Evolutionary conservation across 164 flowering plant species (phyloP).

Genomic region (Magnolia kwangsiensis): DNA sequence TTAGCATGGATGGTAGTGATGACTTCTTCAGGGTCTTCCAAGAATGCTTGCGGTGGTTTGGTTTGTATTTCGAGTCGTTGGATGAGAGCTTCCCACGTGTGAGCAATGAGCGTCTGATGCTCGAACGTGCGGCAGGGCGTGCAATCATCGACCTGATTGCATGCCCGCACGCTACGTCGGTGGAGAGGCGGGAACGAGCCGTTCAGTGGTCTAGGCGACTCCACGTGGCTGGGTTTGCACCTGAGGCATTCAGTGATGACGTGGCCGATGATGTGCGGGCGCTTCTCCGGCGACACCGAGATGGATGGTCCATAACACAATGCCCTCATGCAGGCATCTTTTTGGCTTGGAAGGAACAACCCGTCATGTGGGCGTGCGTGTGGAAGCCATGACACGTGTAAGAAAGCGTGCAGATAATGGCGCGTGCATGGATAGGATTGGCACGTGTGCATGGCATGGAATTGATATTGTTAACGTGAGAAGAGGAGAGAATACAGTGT

Average conservation of each 20-base stretch:
- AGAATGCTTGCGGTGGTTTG: constrained; percentile 70
- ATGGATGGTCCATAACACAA: constrained; percentile 78
- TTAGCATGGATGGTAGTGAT: constrained; percentile 56
- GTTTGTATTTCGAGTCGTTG: constrained; percentile 75
- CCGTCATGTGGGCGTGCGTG: constrained; percentile 91
- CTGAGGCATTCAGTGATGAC: constrained; percentile 63
- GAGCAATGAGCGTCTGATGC: constrained; percentile 78
- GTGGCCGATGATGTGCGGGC: constrained; percentile 82
- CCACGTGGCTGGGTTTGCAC: constrained; percentile 38
- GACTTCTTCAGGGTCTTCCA: constrained; percentile 53
- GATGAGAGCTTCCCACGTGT: constrained; percentile 72
- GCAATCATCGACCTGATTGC: constrained; percentile 74
- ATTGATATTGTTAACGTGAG: not conserved
- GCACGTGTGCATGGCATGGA: constrained; percentile 9
- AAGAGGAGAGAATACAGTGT: not conserved
- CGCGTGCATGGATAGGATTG: constrained; percentile 20
- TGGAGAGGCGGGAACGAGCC: constrained; percentile 76
- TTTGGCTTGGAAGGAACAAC: constrained; percentile 81
- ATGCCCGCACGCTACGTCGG: constrained; percentile 44
- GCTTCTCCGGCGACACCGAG: constrained; percentile 75
- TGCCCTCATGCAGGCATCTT: constrained; percentile 60
- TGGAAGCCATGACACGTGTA: constrained; percentile 53
- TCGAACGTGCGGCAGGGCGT: constrained; percentile 76
- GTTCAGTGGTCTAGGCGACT: constrained; percentile 59
- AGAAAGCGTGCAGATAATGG: not conserved